These are phyloP conservation scores for Ilyonectria destructans DNA, from an alignment of 2,329 filamentous ascomycete species.

Conservation along the genomic window DNA sequence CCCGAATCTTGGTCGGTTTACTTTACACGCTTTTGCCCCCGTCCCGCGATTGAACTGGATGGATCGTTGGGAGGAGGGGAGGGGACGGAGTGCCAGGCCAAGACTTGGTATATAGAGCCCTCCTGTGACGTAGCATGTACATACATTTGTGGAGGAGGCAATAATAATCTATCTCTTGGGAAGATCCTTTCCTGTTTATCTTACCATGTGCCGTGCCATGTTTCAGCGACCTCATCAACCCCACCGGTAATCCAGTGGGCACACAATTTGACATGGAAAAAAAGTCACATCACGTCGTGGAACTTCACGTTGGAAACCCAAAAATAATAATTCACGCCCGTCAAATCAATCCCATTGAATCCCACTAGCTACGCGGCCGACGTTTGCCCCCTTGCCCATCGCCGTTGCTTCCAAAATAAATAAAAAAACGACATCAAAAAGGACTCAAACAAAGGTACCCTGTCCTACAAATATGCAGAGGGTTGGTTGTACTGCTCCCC, in stretches of 20 bases:
- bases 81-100: not conserved
- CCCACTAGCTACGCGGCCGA: constrained; percentile 46
- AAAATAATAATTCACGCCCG: constrained; percentile 14
- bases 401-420: constrained; percentile 47
- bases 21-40: not conserved
- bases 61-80: not conserved
- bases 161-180: constrained; percentile 28
- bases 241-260: not conserved
- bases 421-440: constrained; percentile 33
- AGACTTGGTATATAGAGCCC: constrained; percentile 26
- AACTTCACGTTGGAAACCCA: not conserved
- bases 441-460: constrained; percentile 40
- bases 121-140: constrained; percentile 24
- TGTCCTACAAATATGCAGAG: constrained; percentile 31
- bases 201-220: constrained; percentile 13
- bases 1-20: not conserved
- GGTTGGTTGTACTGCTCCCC: constrained; percentile 20
- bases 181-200: not conserved
- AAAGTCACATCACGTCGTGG: not conserved
- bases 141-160: constrained; percentile 31
- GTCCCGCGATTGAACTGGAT: no score
- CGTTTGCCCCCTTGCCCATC: constrained; percentile 48
- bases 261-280: not conserved
- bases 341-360: constrained; percentile 46
- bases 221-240: not conserved